Conservation (phyloP, 23 red algal species). For the Pyropia haitanensis region DNA sequence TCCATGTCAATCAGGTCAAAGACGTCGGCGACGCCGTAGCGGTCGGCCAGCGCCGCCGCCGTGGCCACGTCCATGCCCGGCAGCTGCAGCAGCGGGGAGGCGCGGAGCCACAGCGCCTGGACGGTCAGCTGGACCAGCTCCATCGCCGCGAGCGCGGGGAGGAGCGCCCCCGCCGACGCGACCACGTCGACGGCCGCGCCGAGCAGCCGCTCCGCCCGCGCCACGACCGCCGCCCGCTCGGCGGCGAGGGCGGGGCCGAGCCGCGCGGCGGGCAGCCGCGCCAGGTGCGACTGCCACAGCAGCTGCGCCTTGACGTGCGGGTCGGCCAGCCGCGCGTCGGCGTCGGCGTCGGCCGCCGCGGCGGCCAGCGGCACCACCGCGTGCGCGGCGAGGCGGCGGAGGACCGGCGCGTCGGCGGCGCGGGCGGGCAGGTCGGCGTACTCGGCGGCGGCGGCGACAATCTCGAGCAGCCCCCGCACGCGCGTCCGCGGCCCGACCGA, state of each 20-base stretch:
- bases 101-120: slow-evolving; percentile 67
- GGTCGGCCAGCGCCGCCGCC: slow-evolving; percentile 11
- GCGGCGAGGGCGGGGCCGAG: slow-evolving; percentile 25
- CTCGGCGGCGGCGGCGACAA: slow-evolving; percentile 65
- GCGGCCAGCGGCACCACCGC: slow-evolving; percentile 17
- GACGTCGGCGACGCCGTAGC: slow-evolving; percentile 38
- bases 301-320: slow-evolving; percentile 84
- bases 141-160: slow-evolving; percentile 57
- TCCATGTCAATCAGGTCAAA: slow-evolving; percentile 80
- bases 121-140: slow-evolving; percentile 71
- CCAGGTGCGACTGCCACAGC: slow-evolving; percentile 66
- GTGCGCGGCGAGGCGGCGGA: slow-evolving; percentile 22
- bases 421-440: slow-evolving; percentile 49
- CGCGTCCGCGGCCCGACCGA: slow-evolving; percentile 50
- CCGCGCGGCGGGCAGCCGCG: not conserved
- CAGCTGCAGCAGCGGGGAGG: slow-evolving; percentile 58
- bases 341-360: slow-evolving; percentile 5
- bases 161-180: slow-evolving; percentile 52
- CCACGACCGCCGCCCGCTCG: slow-evolving; percentile 41
- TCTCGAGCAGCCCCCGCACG: slow-evolving; percentile 50
- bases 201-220: slow-evolving; percentile 38
- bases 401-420: slow-evolving; percentile 45
- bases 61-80: slow-evolving; percentile 47
- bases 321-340: slow-evolving; percentile 26
- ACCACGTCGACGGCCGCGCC: slow-evolving; percentile 73